Evolutionary conservation across 306 rosid genomes (phyloP), one percentile per base, ranked within the genome.

Genomic region (Sphenostylis stenocarpa): DNA sequence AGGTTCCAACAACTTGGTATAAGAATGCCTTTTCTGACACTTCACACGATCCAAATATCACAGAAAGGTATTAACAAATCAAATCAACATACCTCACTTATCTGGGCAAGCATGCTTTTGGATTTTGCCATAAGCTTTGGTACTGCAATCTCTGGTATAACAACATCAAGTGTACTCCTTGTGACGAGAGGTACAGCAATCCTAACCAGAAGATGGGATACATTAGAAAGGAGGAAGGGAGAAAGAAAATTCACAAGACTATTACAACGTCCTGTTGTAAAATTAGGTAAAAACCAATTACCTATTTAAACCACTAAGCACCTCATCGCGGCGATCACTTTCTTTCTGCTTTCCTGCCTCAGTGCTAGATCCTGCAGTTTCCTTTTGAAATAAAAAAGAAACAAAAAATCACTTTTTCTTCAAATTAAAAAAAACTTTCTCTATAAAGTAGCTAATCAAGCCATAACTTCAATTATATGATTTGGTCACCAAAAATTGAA

Each of bases 101-200:
- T 93, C 81, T 87, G 97, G 31, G 86, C 89, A 77, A 96, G 99
- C 93, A 87, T 96, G 96, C 87, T 96, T 86, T 86, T 96, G 19
- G 97, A 92, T 80, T 88, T 92, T 57, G 91, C 91, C 69, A 87
- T 81, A 73, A 96, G 99, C 90, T 96, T 93, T 10, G 96, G 89
- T 82, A 88, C 91, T 45, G 99, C 99, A 65, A 85, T 85, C 41
- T 91, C 97, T 2, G 99, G 99, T 88, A 96, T 80, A 60, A 87
- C 96, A 68, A 96, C 98, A 90, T 96, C 98, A 51, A 96, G 93
- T 73, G 89, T 96, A 70, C 99, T 96, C 83, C 97, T 85, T 43
- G 99, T 93, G 74, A 96, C 97, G 34, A 96, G 99, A 0, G 99
- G 90, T 70, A 96, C 90, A 16, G 93, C 72, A 16, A 91, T 85